Evolutionary conservation across 1,284 basidiomycete genomes (phyloP), one percentile per base, ranked within the genome.

Genomic region (Athelia sp.): DNA sequence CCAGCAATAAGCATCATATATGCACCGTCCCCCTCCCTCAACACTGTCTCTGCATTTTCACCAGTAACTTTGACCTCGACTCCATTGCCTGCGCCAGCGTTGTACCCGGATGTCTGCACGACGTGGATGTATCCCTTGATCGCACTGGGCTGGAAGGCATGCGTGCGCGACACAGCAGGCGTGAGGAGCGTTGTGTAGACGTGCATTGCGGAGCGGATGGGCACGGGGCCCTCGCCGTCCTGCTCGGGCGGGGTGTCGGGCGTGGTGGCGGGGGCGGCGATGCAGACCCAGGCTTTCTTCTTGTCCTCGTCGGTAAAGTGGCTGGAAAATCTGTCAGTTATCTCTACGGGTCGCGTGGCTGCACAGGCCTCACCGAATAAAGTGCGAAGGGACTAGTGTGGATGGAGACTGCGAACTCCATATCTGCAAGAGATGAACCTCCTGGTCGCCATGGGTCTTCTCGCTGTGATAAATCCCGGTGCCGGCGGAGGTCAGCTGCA

Each of bases 91-190:
- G 63, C 57, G 3, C 68, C 70, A 1, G 73, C 61, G 54, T 91
- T 87, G 66, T 87, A 93, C 2, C 89, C 90, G 22, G 82, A 83
- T 8, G 75, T 83, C 68, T 91, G 88, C 47, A 90, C 71, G 48
- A 90, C 75, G 52, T 89, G 84, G 43, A 90, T 66, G 57, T 87
- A 29, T 4, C 26, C 26, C 26, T 6, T 29, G 87, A 59, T 63
- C 4, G 69, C 13, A 6, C 26, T 13, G 13, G 13, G 72, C 32
- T 64, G 26, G 34, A 88, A 70, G 4, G 61, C 65, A 58, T 84
- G 78, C 40, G 71, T 64, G 48, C 90, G 61, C 15, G 71, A 73
- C 47, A 72, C 73, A 3, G 73, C 73, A 0, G 77, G 73, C 2
- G 77, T 72, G 17, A 93, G 65, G 34, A 94, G 62, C 0, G 86